phyloP scores from a whole-genome alignment of 495 filamentous ascomycete species.

The Trichoderma orchidacearum region DNA sequence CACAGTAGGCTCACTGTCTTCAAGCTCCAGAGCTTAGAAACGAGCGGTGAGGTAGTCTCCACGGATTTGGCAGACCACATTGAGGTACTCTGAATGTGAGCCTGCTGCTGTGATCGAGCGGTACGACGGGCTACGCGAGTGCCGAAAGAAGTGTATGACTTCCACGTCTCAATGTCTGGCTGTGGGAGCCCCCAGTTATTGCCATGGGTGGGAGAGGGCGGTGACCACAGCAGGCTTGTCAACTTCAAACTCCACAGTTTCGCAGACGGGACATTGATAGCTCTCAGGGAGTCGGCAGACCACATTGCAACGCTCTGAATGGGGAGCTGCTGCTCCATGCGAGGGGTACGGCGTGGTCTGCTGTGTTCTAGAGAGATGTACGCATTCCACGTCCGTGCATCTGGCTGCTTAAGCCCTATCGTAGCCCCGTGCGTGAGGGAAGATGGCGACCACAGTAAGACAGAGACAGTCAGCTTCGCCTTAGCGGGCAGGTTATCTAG shows the following conservation, averaged over 20 bases:
- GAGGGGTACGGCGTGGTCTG: neutral
- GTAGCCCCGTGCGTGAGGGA: too few species aligned
- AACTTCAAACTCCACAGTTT: neutral
- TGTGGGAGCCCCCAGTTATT: neutral
- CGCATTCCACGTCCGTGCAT: neutral
- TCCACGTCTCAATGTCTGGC: neutral
- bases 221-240: constrained; percentile 8
- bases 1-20: constrained; percentile 7
- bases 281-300: neutral
- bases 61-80: neutral
- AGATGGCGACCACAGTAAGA: neutral
- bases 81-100: neutral
- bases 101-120: neutral
- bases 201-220: neutral
- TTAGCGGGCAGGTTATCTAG: neutral
- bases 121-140: neutral
- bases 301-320: neutral
- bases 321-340: neutral
- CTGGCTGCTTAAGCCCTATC: neutral
- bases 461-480: neutral
- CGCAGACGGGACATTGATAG: neutral
- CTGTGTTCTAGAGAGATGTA: neutral
- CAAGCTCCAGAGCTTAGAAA: neutral
- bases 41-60: neutral
- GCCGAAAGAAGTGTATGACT: neutral